Evolutionary conservation across 140 eudicot species (phyloP).

Genomic region (Senecio squalidus): DNA sequence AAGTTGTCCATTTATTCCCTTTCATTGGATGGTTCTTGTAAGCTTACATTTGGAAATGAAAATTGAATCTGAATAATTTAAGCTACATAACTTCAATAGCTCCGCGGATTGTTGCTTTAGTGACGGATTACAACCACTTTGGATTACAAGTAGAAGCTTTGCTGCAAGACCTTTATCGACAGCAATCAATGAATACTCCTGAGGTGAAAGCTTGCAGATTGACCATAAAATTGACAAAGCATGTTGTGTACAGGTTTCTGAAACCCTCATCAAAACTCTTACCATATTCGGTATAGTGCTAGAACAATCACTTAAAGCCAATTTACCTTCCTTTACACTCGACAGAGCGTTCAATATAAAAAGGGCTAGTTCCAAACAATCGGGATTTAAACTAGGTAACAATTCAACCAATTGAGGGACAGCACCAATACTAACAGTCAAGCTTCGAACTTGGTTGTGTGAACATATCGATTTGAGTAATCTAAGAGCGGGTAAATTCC

Average conservation of each 20-base stretch:
- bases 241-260: constrained; percentile 20
- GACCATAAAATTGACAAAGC: constrained; percentile 20
- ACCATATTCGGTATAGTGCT: constrained; percentile 24
- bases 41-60: constrained; percentile 25
- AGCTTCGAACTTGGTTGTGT: constrained; percentile 36
- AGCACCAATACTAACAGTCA: constrained; percentile 35
- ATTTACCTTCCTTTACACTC: constrained; percentile 9
- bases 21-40: constrained; percentile 20
- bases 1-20: neutral
- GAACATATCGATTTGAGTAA: constrained; percentile 47
- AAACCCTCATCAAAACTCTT: constrained; percentile 14
- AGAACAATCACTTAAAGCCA: constrained; percentile 16
- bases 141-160: constrained; percentile 19
- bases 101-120: constrained; percentile 19
- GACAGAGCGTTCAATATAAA: constrained; percentile 10
- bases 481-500: constrained; percentile 45
- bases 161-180: constrained; percentile 25
- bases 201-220: constrained; percentile 16
- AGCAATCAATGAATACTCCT: constrained; percentile 18
- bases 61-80: constrained; percentile 20
- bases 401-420: constrained; percentile 23
- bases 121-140: constrained; percentile 23
- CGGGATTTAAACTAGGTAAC: constrained; percentile 8
- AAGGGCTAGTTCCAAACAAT: constrained; percentile 19
- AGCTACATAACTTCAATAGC: constrained; percentile 23